Conservation (phyloP, 2,329 filamentous ascomycete genomes). For the Macroventuria anomochaeta region DNA sequence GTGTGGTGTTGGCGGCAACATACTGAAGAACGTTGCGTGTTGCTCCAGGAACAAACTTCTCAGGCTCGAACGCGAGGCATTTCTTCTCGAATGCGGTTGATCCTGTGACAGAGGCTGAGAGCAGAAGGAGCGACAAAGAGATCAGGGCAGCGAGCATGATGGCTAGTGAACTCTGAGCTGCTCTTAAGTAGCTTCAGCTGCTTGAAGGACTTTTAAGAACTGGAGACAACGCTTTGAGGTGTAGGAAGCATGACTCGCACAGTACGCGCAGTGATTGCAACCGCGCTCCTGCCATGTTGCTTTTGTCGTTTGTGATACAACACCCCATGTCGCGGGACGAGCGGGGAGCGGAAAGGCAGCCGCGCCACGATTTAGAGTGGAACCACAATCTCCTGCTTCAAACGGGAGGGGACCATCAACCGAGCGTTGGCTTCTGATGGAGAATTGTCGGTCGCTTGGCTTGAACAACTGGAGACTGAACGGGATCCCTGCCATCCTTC, state of each 20-base stretch:
- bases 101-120: not conserved
- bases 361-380: not conserved
- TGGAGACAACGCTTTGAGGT: not conserved
- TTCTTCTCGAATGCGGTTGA: slow-evolving; percentile 18
- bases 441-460: slow-evolving; percentile 1
- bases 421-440: not conserved
- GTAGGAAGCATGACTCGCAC: not conserved
- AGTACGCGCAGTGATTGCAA: not conserved
- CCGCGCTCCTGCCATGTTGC: not conserved
- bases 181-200: not conserved
- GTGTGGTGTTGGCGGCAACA: slow-evolving; percentile 47
- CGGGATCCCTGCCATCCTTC: not conserved
- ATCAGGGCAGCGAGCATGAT: slow-evolving; percentile 10
- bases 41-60: slow-evolving; percentile 17
- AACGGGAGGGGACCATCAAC: not conserved
- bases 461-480: not conserved
- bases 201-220: not conserved
- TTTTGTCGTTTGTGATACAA: slow-evolving; percentile 1
- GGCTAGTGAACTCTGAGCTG: not conserved
- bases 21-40: slow-evolving; percentile 40
- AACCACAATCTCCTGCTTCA: not conserved
- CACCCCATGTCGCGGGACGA: slow-evolving; percentile 1
- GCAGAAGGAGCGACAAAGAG: slow-evolving; percentile 8
- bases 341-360: slow-evolving; percentile 3
- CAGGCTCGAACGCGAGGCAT: slow-evolving; percentile 32